phyloP scores from a whole-genome alignment of 2,329 filamentous ascomycete species.

The Didymella arachidicola region DNA sequence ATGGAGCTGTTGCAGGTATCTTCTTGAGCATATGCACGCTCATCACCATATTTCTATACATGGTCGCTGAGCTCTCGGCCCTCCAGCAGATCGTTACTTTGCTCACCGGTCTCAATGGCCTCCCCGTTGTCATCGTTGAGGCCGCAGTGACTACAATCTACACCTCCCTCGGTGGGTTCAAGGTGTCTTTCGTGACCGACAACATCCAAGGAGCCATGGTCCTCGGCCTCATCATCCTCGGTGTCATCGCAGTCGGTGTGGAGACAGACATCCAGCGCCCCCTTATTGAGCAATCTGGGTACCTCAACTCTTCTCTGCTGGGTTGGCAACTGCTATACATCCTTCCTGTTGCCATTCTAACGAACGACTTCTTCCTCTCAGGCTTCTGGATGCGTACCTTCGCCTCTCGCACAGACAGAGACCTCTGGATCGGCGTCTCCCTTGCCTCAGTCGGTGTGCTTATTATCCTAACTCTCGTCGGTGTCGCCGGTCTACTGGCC shows the following conservation, averaged over 20 bases:
- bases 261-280: constrained; percentile 75
- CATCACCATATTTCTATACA: constrained; percentile 84
- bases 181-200: constrained; percentile 84
- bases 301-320: constrained; percentile 72
- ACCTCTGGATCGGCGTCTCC: constrained; percentile 77
- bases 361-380: constrained; percentile 87
- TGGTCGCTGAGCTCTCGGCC: constrained; percentile 83
- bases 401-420: constrained; percentile 78
- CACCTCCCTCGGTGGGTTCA: constrained; percentile 83
- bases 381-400: constrained; percentile 87
- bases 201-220: constrained; percentile 84
- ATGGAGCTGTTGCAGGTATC: constrained; percentile 72
- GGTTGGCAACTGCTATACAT: constrained; percentile 90
- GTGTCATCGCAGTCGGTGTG: constrained; percentile 78
- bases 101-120: constrained; percentile 75
- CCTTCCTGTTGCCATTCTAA: constrained; percentile 78
- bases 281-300: constrained; percentile 72
- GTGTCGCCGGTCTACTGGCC: constrained; percentile 75
- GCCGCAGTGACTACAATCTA: constrained; percentile 82
- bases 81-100: constrained; percentile 79
- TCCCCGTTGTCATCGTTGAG: constrained; percentile 80
- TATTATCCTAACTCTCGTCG: constrained; percentile 75
- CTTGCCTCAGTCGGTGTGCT: constrained; percentile 70
- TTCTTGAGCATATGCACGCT: constrained; percentile 81
- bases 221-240: constrained; percentile 75